phyloP scores from a whole-genome alignment of 305 asterid genomes.

The Plantago lanceolata region DNA sequence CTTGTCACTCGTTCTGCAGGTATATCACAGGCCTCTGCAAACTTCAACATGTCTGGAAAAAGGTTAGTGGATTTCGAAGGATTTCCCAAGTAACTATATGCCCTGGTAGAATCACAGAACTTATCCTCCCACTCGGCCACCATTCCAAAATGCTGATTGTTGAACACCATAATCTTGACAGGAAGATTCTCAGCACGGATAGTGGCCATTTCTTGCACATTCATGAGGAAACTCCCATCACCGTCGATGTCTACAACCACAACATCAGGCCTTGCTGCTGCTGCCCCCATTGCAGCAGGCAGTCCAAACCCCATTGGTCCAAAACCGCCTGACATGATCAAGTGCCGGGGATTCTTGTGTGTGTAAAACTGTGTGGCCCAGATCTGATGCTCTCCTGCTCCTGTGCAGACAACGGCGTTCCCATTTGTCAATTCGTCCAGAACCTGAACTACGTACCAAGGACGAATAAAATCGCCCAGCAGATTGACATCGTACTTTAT shows the following conservation, averaged over 20 bases:
- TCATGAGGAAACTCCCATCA: constrained; percentile 53
- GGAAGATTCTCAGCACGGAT: constrained; percentile 39
- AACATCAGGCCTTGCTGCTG: constrained; percentile 39
- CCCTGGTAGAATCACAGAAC: constrained; percentile 40
- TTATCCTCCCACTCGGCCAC: constrained; percentile 50
- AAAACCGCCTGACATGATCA: constrained; percentile 42
- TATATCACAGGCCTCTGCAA: constrained; percentile 44
- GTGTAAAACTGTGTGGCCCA: constrained; percentile 46
- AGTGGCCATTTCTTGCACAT: constrained; percentile 48
- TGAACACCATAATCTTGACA: constrained; percentile 42
- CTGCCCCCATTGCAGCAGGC: constrained; percentile 54
- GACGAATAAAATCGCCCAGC: constrained; percentile 35
- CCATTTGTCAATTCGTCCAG: constrained; percentile 45
- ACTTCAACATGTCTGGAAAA: constrained; percentile 47
- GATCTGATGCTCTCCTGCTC: constrained; percentile 53
- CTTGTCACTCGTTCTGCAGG: constrained; percentile 39
- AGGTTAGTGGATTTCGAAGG: constrained; percentile 30
- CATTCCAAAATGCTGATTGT: constrained; percentile 53
- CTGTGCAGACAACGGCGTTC: constrained; percentile 36
- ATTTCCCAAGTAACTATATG: constrained; percentile 43
- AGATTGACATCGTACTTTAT: constrained; percentile 13
- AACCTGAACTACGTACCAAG: constrained; percentile 42
- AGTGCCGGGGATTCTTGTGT: constrained; percentile 33
- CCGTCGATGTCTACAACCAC: constrained; percentile 49
- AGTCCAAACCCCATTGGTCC: constrained; percentile 53